A percentile compares a stretch with the other conserved stretches of the same genome.
Conservation (phyloP, 108 stramenopile genomes). For the Nannochloropsis salina region DNA sequence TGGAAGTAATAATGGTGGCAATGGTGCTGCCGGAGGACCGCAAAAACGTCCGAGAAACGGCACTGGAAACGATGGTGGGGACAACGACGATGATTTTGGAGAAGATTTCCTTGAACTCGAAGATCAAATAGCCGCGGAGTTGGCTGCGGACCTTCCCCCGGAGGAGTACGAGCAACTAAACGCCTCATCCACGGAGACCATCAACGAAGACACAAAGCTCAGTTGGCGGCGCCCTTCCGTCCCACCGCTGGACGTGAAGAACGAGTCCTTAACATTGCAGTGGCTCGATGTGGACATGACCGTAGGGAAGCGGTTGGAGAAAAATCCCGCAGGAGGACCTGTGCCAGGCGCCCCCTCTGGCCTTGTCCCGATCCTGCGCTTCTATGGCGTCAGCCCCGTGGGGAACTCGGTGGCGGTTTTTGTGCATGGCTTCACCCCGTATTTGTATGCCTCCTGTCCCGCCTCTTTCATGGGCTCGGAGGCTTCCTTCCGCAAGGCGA, state of each 20-base stretch:
- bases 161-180: slow-evolving; percentile 8
- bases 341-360: slow-evolving; percentile 40
- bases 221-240: neutral
- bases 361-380: slow-evolving; percentile 78
- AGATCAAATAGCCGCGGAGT: slow-evolving; percentile 16
- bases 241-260: neutral
- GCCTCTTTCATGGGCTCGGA: slow-evolving; percentile 27
- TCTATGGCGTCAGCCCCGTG: slow-evolving; percentile 83
- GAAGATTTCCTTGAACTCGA: neutral
- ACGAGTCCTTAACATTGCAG: slow-evolving; percentile 61
- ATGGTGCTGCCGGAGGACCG: neutral
- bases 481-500: slow-evolving; percentile 16
- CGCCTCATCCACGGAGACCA: slow-evolving; percentile 1
- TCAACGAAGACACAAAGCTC: neutral
- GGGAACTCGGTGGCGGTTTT: slow-evolving; percentile 84
- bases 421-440: slow-evolving; percentile 93
- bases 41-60: neutral
- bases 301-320: slow-evolving; percentile 63
- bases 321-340: slow-evolving; percentile 61
- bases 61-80: neutral
- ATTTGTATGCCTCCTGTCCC: slow-evolving; percentile 63
- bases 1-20: neutral
- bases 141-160: neutral
- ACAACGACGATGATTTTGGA: slow-evolving; percentile 3
- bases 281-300: slow-evolving; percentile 97